phyloP scores from a whole-genome alignment of 257 asterid genomes.

The Haberlea rhodopensis region DNA sequence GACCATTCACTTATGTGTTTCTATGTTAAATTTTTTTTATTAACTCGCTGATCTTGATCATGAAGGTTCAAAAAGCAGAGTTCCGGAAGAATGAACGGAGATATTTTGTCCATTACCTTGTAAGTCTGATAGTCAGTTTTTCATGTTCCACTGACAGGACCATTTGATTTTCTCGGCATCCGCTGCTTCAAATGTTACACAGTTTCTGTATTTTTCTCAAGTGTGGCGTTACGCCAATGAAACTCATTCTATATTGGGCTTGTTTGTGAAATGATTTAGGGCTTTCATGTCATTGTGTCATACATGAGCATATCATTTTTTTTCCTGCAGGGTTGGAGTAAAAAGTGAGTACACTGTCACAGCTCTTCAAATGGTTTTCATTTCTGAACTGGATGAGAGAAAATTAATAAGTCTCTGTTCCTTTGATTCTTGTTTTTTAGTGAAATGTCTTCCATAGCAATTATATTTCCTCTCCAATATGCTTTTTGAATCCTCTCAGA shows the following conservation, averaged over 20 bases:
- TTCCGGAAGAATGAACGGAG: slow-evolving; percentile 83
- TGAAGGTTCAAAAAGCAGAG: slow-evolving; percentile 89
- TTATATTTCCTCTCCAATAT: neutral
- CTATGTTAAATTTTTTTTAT: slow-evolving; percentile 15
- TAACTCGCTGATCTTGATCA: slow-evolving; percentile 26
- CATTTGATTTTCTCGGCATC: slow-evolving; percentile 13
- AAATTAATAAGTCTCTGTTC: slow-evolving; percentile 11
- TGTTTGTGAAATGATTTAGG: slow-evolving; percentile 12
- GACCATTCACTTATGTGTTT: slow-evolving; percentile 35
- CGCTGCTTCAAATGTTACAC: slow-evolving; percentile 15
- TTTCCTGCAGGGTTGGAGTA: slow-evolving; percentile 93
- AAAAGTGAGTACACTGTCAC: slow-evolving; percentile 71
- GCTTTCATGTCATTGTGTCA: slow-evolving; percentile 10
- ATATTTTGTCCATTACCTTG: slow-evolving; percentile 89
- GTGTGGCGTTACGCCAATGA: slow-evolving; percentile 7
- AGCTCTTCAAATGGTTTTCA: slow-evolving; percentile 19
- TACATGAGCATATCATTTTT: slow-evolving; percentile 22
- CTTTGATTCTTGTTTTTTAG: slow-evolving; percentile 14
- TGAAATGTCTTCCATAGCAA: slow-evolving; percentile 16
- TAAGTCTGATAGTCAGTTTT: slow-evolving; percentile 29
- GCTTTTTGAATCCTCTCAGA: too few relatives aligned
- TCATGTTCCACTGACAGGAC: slow-evolving; percentile 7
- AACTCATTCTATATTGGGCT: neutral
- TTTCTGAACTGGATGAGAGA: slow-evolving; percentile 19
- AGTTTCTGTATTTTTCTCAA: neutral